Evolutionary conservation across 495 filamentous ascomycete genomes (phyloP), one percentile per base, ranked within the genome.

Genomic region (Talaromyces borbonicus): DNA sequence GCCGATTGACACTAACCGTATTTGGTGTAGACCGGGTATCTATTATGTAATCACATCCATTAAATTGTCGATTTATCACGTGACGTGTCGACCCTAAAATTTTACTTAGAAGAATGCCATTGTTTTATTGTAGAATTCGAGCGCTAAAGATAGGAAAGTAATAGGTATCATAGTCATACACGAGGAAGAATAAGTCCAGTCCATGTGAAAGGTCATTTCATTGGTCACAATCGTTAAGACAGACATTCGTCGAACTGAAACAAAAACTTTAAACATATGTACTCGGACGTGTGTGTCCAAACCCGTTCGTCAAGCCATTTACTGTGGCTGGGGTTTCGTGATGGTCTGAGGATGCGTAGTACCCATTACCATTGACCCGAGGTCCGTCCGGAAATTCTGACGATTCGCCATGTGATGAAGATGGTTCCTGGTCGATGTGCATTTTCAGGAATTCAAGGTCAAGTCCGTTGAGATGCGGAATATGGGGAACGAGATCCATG

Each of bases 401-500:
- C 8, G 26, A 16, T 7, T 38, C 32, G 36, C 8, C 38, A 26
- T 23, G 20, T 14, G 30, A 35, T n/a, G n/a, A n/a, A 15, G 38
- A 42, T 9, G 68, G 63, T 46, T 72, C 68, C 18, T 58, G 59
- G 37, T 72, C 68, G 39, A 72, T 64, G 43, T 72, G 68, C 68
- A 72, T 72, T 48, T 58, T 66, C 37, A 72, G 26, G 38, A 68
- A 67, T 15, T 67, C 62, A 8, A 85, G 65, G 39, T 75, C 70
- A 32, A 88, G 37, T 43, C 76, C 73, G 23, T 75, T 73, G 15
- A 88, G 73, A 58, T 88, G 84, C 36, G 77, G 76, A 45, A 84
- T 74, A 50, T 78, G 78, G 12, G 83, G 80, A 24, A 85, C 74
- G 27, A 83, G 75, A 53, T 75, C 78, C 70, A 84, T 76, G 59